These are phyloP conservation scores for Leishmania tarentolae DNA, from an alignment of 208 protist genomes.

Conservation along the genomic window DNA sequence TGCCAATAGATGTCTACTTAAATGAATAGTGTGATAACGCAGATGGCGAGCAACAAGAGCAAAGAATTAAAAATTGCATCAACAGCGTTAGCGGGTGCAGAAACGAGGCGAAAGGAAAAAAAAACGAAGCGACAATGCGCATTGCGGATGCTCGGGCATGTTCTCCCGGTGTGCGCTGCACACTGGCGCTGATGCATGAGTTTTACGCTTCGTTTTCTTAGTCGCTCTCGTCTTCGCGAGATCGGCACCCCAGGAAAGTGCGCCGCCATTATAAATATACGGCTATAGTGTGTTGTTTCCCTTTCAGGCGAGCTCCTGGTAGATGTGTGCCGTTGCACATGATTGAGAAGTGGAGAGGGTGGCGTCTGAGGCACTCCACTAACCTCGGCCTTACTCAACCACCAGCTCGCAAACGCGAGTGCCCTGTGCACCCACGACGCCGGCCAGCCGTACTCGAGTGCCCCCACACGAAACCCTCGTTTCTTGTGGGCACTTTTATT, in stretches of 20 bases:
- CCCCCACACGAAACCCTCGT: background rate
- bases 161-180: background rate
- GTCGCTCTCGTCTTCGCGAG: too few species aligned
- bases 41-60: background rate
- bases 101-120: background rate
- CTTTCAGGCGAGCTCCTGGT: background rate
- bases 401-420: background rate
- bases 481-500: background rate
- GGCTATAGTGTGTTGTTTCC: background rate
- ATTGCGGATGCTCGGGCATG: too few species aligned
- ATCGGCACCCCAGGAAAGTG: too few species aligned
- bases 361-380: background rate
- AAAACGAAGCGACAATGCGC: background rate
- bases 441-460: background rate
- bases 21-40: background rate
- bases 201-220: background rate
- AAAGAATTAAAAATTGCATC: background rate
- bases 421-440: background rate
- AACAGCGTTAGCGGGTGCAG: background rate
- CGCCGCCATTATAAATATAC: too few species aligned
- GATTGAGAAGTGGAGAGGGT: background rate
- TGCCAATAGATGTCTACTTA: conserved; percentile 1
- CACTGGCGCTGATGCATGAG: background rate
- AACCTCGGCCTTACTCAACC: background rate
- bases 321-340: background rate